Percentiles rank a stretch among this genome's conserved stretches.
These are phyloP conservation scores for Austroboletus novae-zelandiae DNA, from an alignment of 1,284 basidiomycete species.

Conservation along the genomic window DNA sequence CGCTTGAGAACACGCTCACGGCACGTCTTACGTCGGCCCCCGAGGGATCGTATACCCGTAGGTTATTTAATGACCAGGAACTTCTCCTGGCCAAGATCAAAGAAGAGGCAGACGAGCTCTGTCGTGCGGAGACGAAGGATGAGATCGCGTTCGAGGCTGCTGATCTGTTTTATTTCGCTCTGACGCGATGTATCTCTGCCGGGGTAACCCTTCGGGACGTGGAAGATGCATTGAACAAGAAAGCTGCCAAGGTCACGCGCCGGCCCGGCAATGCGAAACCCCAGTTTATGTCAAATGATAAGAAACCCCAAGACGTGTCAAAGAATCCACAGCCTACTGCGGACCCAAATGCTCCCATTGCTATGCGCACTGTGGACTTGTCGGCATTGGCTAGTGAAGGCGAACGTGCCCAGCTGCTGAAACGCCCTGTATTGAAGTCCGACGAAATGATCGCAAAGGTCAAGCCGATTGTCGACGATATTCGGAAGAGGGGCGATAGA, in stretches of 20 bases:
- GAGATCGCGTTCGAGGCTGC: conserved; percentile 97
- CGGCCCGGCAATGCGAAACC: conserved; percentile 94
- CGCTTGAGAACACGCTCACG: conserved; percentile 80
- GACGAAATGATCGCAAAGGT: conserved; percentile 95
- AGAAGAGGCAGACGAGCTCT: conserved; percentile 98
- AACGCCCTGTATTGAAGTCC: conserved; percentile 89
- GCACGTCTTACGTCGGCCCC: conserved; percentile 77
- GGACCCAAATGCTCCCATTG: conserved; percentile 50
- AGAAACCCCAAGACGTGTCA: conserved; percentile 26
- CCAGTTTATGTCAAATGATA: conserved; percentile 59
- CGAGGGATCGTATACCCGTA: conserved; percentile 88
- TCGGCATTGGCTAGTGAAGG: conserved; percentile 44
- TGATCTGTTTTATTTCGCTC: conserved; percentile 92
- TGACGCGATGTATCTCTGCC: conserved; percentile 83
- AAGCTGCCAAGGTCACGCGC: conserved; percentile 86
- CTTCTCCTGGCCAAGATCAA: conserved; percentile 92
- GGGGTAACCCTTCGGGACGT: conserved; percentile 88
- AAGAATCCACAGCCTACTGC: conserved; percentile 27
- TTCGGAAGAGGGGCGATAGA: conserved; percentile 81
- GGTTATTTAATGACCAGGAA: conserved; percentile 82
- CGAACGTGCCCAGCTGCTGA: conserved; percentile 73
- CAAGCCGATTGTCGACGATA: conserved; percentile 90
- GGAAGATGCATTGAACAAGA: conserved; percentile 81
- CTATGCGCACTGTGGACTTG: conserved; percentile 75
- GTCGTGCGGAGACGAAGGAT: conserved; percentile 76